phyloP scores from a whole-genome alignment of 2,329 filamentous ascomycete species.

The Sporothrix humicola region DNA sequence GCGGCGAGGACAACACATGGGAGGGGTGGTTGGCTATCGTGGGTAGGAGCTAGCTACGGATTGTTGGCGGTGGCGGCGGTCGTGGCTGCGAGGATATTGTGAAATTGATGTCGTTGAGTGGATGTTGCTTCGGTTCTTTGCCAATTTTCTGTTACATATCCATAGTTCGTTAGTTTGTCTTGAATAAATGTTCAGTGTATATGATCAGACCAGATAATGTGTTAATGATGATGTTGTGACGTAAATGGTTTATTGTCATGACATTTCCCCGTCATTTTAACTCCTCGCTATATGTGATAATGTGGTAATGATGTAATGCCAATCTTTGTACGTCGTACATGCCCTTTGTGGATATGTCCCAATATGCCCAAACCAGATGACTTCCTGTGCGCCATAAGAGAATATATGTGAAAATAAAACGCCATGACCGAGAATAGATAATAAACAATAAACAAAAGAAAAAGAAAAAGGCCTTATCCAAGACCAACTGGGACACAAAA shows the following conservation, averaged over 20 bases:
- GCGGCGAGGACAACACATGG: not conserved
- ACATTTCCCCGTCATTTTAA: not conserved
- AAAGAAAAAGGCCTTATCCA: not conserved
- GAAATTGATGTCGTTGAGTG: too few species aligned
- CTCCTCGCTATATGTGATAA: conserved; percentile 20
- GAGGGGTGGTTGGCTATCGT: not conserved
- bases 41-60: not conserved
- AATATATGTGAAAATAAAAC: not conserved
- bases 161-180: too few species aligned
- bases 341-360: conserved; percentile 4
- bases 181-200: too few species aligned
- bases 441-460: not conserved
- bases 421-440: not conserved
- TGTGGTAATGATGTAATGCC: not conserved
- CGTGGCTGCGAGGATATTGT: too few species aligned
- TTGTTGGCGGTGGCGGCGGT: not conserved
- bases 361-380: not conserved
- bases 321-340: not conserved
- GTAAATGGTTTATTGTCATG: not conserved
- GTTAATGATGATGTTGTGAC: too few species aligned
- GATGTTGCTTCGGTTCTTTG: too few species aligned
- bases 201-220: too few species aligned
- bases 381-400: not conserved
- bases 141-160: too few species aligned
- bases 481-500: not conserved